These are phyloP conservation scores for Boletellus emodensis DNA, from an alignment of 768 basidiomycete species.

Conservation along the genomic window DNA sequence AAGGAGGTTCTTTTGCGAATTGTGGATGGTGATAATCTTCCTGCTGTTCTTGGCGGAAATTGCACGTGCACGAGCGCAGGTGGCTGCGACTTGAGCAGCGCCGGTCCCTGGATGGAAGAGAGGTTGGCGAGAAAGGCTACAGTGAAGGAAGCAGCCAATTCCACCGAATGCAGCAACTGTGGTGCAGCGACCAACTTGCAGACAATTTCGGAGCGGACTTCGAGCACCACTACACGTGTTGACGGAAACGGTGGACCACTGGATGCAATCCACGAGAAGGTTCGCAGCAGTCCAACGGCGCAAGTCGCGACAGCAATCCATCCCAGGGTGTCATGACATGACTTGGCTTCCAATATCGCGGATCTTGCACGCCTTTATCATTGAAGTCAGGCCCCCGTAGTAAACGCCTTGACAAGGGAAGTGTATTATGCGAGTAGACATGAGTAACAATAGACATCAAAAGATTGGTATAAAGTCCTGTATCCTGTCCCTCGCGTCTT, in stretches of 20 bases:
- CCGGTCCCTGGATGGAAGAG: slow-evolving; percentile 70
- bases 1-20: slow-evolving; percentile 50
- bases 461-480: slow-evolving; percentile 93
- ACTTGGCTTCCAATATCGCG: too few species aligned
- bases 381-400: background rate
- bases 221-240: slow-evolving; percentile 1
- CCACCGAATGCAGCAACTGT: background rate
- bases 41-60: slow-evolving; percentile 55
- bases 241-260: slow-evolving; percentile 1
- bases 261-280: slow-evolving; percentile 9
- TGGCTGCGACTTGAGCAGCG: slow-evolving; percentile 59
- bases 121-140: slow-evolving; percentile 28
- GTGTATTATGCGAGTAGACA: slow-evolving; percentile 8
- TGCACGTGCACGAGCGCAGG: slow-evolving; percentile 56
- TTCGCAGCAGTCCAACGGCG: background rate
- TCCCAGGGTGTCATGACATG: slow-evolving; percentile 2
- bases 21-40: slow-evolving; percentile 62
- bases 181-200: background rate
- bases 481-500: slow-evolving; percentile 93
- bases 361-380: too few species aligned
- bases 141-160: background rate
- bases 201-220: slow-evolving; percentile 1
- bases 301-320: background rate
- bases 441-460: slow-evolving; percentile 34
- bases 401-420: background rate